Conservation (phyloP, 495 filamentous ascomycete species). For the Astrothelium macrocarpum region DNA sequence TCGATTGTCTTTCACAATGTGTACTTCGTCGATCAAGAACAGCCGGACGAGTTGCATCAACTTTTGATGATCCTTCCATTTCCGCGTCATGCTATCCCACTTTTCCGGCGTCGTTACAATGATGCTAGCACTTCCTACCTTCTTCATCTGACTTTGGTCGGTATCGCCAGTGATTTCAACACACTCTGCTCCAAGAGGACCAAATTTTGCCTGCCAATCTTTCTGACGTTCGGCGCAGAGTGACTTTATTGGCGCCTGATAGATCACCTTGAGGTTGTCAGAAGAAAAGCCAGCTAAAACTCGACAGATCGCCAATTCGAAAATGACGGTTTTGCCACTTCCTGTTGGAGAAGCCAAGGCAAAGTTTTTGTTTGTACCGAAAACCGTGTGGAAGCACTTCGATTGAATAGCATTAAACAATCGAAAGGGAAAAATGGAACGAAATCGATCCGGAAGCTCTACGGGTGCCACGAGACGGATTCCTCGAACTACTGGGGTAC, state of each 20-base stretch:
- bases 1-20: conserved; percentile 81
- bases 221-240: conserved; percentile 73
- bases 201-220: conserved; percentile 85
- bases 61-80: conserved; percentile 83
- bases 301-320: conserved; percentile 87
- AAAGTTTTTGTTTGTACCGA: conserved; percentile 67
- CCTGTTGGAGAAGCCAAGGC: conserved; percentile 88
- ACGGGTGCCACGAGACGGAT: conserved; percentile 65
- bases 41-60: conserved; percentile 79
- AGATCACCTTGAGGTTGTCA: conserved; percentile 82
- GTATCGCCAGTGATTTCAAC: conserved; percentile 91
- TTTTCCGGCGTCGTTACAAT: conserved; percentile 98
- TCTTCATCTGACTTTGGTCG: conserved; percentile 58
- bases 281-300: conserved; percentile 52
- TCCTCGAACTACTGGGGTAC: conserved; percentile 49
- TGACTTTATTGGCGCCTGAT: conserved; percentile 90
- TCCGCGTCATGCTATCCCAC: conserved; percentile 95
- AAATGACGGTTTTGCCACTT: conserved; percentile 83
- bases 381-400: conserved; percentile 67
- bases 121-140: conserved; percentile 72
- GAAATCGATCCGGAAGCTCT: conserved; percentile 67
- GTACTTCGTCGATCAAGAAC: conserved; percentile 93
- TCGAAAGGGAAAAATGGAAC: conserved; percentile 66
- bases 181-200: conserved; percentile 61
- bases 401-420: conserved; percentile 91